Evolutionary conservation across 371 early-diverging fungal genomes (phyloP).

Genomic region (Mortierella sp.): DNA sequence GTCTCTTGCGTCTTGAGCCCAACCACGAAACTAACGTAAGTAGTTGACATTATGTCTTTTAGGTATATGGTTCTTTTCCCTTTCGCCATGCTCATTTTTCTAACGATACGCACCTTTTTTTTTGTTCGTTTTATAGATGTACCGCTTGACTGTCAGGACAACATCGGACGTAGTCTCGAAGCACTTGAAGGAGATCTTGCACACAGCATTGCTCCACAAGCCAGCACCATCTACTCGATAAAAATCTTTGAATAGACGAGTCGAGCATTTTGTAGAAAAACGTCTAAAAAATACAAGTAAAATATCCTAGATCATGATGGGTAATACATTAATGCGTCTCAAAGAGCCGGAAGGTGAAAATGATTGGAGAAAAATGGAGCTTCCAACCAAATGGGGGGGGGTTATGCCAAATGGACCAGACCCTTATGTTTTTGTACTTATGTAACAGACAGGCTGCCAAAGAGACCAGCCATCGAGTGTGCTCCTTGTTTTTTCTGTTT

Average conservation of each 20-base stretch:
- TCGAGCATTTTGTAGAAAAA: not conserved
- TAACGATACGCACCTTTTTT: not conserved
- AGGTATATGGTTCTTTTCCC: not conserved
- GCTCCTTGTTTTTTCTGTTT: too few species aligned
- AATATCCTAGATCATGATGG: too few species aligned
- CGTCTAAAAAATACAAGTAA: not conserved
- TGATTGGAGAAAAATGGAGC: too few species aligned
- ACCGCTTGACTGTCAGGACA: conserved; percentile 89
- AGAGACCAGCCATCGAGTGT: too few species aligned
- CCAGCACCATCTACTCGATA: conserved; percentile 7
- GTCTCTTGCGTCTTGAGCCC: conserved; percentile 90
- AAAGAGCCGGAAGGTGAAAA: too few species aligned
- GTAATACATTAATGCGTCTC: too few species aligned
- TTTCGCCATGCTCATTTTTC: conserved; percentile 6
- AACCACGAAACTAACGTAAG: conserved; percentile 90
- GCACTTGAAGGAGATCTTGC: conserved; percentile 58
- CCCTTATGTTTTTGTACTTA: too few species aligned
- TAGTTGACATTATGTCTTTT: conserved; percentile 1
- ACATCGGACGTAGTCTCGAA: conserved; percentile 87
- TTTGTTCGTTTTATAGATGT: conserved; percentile 73
- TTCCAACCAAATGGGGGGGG: too few species aligned
- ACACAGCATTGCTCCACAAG: conserved; percentile 33
- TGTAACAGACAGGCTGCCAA: too few species aligned
- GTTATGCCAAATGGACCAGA: too few species aligned
- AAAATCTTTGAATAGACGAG: not conserved